Base-by-base conservation (phyloP, 768 basidiomycete genomes). In the Boletus pseudopeckii region DNA sequence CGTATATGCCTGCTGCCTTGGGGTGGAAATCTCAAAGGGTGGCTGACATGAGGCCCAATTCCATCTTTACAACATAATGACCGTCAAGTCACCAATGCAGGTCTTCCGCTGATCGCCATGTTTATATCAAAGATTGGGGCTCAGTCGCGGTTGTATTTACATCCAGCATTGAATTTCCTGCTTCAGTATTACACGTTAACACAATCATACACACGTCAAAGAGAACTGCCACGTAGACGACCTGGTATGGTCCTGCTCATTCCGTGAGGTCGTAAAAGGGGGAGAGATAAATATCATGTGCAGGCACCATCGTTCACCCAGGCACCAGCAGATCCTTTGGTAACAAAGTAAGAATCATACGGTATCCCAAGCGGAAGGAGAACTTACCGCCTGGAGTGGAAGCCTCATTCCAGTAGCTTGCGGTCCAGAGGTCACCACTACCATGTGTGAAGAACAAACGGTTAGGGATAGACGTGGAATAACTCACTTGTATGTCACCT, bases 361-460 rank as follows among this genome's bases (percentile, higher is more conserved):
- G 43, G 10, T 14, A 43, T 43, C 45, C 10, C 33, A 52, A 5
- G 14, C 5, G 17, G 26, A 26, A 30, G 18, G 26, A 9, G 30
- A 33, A 17, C 28, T 14, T 15, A 53, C 51, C 51, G 20, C 53
- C 50, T 6, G 45, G 45, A 4, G 4, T 7, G n/a, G 34, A 52
- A 5, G 13, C 33, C 18, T 56, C 45, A 9, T 53, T 47, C 51
- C 51, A 56, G 32, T 45, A 38, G 36, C 34, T 53, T 9, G 45
- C 50, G 18, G 45, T 56, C 45, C 55, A 56, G 45, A 48, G 50
- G 20, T 43, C 5, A 4, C 51, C 45, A 24, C 51, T 47, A 40
- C 2, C n/a, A 20, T 17, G 5, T 7, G 15, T 37, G n/a, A 37
- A n/a, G 37, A 37, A 37, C 8, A 15, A 10, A 37, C n/a, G 4